Evolutionary conservation across 495 filamentous ascomycete genomes (phyloP).

Genomic region (Hyaloscypha finlandica): DNA sequence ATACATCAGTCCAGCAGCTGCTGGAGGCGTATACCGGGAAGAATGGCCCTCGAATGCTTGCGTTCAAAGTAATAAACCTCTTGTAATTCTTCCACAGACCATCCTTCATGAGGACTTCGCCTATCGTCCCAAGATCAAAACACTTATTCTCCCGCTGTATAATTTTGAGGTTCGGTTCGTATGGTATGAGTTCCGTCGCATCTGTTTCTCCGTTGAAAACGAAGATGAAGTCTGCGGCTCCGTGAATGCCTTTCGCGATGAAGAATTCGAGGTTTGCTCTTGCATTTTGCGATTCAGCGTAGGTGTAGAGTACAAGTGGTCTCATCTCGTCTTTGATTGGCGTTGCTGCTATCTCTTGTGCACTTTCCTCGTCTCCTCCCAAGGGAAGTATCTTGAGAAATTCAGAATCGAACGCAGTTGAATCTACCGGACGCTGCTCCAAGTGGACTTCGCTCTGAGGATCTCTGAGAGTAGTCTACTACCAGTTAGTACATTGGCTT

Average conservation of each 20-base stretch:
- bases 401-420: background rate
- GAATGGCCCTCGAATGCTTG: constrained; percentile 39
- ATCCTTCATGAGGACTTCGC: constrained; percentile 28
- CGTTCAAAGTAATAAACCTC: constrained; percentile 37
- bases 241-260: constrained; percentile 35
- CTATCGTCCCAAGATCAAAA: constrained; percentile 33
- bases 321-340: background rate
- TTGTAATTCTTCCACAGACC: constrained; percentile 35
- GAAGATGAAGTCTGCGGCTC: constrained; percentile 39
- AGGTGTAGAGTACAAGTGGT: constrained; percentile 30
- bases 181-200: constrained; percentile 1
- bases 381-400: background rate
- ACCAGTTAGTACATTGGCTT: no score
- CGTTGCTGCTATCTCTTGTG: background rate
- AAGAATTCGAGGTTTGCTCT: constrained; percentile 37
- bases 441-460: background rate
- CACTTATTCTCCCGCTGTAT: constrained; percentile 31
- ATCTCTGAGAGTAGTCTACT: background rate
- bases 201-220: constrained; percentile 38
- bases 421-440: background rate
- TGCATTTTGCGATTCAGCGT: constrained; percentile 31
- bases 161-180: constrained; percentile 32
- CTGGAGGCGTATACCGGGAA: constrained; percentile 31
- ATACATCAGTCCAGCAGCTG: constrained; percentile 37
- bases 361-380: background rate